Percentiles rank a stretch among this genome's conserved stretches.
phyloP scores from a whole-genome alignment of 495 filamentous ascomycete species.

The Patellaria atrata region DNA sequence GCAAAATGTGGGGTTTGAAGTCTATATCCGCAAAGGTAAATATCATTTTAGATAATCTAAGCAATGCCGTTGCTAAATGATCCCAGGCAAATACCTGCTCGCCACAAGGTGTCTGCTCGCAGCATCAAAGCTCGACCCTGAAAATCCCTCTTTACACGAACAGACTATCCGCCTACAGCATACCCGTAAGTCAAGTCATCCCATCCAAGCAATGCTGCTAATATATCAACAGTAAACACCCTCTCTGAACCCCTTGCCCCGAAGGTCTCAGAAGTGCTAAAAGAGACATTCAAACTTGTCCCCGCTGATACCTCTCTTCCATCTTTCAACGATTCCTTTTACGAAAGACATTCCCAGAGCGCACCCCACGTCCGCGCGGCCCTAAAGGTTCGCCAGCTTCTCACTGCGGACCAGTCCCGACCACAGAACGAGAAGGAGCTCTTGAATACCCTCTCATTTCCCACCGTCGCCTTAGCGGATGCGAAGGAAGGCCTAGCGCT shows the following conservation, averaged over 20 bases:
- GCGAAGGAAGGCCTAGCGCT: conserved; percentile 44
- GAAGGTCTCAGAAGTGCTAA: conserved; percentile 50
- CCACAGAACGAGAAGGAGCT: conserved; percentile 46
- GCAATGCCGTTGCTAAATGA: conserved; percentile 19
- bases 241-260: conserved; percentile 40
- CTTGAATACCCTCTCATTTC: conserved; percentile 38
- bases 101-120: conserved; percentile 76
- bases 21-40: conserved; percentile 65
- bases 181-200: conserved; percentile 26
- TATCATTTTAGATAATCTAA: conserved; percentile 15
- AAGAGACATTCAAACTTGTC: conserved; percentile 47
- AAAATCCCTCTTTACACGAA: conserved; percentile 63
- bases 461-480: conserved; percentile 42
- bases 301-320: conserved; percentile 40
- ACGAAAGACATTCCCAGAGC: conserved; percentile 46
- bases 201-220: background rate
- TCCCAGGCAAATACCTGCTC: conserved; percentile 62
- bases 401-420: conserved; percentile 44
- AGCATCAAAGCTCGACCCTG: conserved; percentile 49
- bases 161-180: conserved; percentile 57
- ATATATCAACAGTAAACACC: conserved; percentile 32
- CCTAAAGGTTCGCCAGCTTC: conserved; percentile 42
- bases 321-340: conserved; percentile 54
- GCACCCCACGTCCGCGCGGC: conserved; percentile 47
- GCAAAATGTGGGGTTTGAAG: conserved; percentile 80